phyloP scores from a whole-genome alignment of 192 early-diverging fungal species.

The Obelidium mucronatum region DNA sequence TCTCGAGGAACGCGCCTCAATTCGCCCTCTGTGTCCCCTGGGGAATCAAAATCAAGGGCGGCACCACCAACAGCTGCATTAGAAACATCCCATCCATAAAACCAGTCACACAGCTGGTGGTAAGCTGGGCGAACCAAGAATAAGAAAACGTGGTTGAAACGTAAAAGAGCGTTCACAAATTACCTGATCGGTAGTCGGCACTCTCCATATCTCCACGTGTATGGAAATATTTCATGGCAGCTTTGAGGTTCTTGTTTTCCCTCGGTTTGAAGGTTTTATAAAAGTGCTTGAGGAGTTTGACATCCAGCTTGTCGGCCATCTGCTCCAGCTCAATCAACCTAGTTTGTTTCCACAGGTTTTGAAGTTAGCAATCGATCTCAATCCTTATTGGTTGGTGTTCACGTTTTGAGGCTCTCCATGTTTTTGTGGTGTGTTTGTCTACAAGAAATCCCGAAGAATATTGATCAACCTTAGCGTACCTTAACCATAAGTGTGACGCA shows the following conservation, averaged over 20 bases:
- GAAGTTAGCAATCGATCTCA: too few relatives aligned
- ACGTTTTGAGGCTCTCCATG: constrained; percentile 25
- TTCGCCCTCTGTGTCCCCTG: constrained; percentile 26
- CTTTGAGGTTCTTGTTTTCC: constrained; percentile 47
- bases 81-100: constrained; percentile 68
- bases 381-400: too few relatives aligned
- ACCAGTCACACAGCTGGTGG: constrained; percentile 67
- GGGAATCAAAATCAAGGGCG: neutral
- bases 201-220: constrained; percentile 55
- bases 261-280: constrained; percentile 50
- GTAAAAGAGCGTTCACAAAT: too few relatives aligned
- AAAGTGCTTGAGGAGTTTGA: constrained; percentile 52
- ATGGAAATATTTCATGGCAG: constrained; percentile 55
- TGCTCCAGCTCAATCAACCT: constrained; percentile 46
- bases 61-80: constrained; percentile 41
- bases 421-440: too few relatives aligned
- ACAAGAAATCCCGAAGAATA: too few relatives aligned
- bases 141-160: too few relatives aligned
- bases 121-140: constrained; percentile 61
- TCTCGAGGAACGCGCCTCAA: constrained; percentile 57
- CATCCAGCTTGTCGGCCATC: constrained; percentile 38
- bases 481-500: too few relatives aligned
- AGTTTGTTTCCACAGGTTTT: too few relatives aligned
- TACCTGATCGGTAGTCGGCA: constrained; percentile 53
- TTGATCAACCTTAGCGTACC: too few relatives aligned